Evolutionary conservation across 2,329 filamentous ascomycete genomes (phyloP).

Genomic region (Neophaeococcomyces aloes): DNA sequence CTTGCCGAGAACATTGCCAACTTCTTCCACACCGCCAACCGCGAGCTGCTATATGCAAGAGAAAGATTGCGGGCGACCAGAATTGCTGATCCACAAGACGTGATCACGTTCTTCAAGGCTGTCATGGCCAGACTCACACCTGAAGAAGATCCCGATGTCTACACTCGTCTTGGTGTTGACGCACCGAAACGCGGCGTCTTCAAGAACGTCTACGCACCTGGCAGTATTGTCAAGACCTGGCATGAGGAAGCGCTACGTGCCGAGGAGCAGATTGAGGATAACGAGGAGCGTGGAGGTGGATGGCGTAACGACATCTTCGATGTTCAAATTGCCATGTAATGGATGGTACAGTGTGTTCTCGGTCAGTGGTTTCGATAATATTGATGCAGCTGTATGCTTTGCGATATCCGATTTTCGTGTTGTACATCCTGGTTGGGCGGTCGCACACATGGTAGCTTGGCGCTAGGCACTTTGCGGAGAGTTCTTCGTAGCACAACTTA

Average conservation of each 20-base stretch:
- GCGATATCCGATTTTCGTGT: too few relatives aligned
- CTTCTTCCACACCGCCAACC: conserved; percentile 62
- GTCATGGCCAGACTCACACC: conserved; percentile 66
- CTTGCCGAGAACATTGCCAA: conserved; percentile 62
- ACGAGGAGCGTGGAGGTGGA: conserved; percentile 50
- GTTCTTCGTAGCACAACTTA: not conserved
- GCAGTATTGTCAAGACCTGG: conserved; percentile 83
- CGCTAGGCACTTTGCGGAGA: not conserved
- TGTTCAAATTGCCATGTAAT: conserved; percentile 22
- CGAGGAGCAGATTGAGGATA: conserved; percentile 61
- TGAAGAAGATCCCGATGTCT: conserved; percentile 63
- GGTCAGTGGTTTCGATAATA: too few relatives aligned
- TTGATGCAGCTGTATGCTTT: too few relatives aligned
- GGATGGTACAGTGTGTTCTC: too few relatives aligned
- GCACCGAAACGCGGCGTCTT: conserved; percentile 57
- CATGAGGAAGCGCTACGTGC: conserved; percentile 64
- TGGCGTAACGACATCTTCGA: conserved; percentile 85
- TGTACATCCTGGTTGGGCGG: not conserved
- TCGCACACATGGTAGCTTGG: not conserved
- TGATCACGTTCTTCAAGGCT: conserved; percentile 73
- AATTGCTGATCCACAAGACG: conserved; percentile 67
- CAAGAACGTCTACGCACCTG: conserved; percentile 74
- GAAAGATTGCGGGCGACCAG: conserved; percentile 78
- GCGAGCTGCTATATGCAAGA: conserved; percentile 75
- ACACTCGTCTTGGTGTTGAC: conserved; percentile 60